phyloP scores from a whole-genome alignment of 2,329 filamentous ascomycete genomes.

The Ceratocystis smalleyi region DNA sequence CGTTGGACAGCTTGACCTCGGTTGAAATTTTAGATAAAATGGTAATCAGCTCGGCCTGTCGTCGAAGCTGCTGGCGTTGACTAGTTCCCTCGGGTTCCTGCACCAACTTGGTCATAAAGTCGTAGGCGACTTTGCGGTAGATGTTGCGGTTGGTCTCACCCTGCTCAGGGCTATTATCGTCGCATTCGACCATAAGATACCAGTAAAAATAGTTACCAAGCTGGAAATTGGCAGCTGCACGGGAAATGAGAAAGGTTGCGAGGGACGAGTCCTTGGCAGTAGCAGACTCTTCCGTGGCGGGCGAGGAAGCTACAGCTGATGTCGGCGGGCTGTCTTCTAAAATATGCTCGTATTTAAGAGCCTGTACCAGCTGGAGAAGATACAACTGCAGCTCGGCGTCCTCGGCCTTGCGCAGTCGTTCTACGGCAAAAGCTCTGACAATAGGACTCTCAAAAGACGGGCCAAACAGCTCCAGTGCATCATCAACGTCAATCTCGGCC shows the following conservation, averaged over 20 bases:
- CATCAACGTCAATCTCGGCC: slow-evolving; percentile 94
- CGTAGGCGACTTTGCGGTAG: slow-evolving; percentile 84
- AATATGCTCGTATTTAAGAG: slow-evolving; percentile 81
- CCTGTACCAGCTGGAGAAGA: slow-evolving; percentile 84
- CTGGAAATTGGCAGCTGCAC: slow-evolving; percentile 75
- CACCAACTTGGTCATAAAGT: slow-evolving; percentile 84
- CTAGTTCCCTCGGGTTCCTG: slow-evolving; percentile 54
- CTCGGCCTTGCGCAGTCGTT: slow-evolving; percentile 77
- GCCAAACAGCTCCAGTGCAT: slow-evolving; percentile 83
- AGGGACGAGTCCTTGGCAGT: slow-evolving; percentile 57
- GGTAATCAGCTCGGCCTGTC: slow-evolving; percentile 79
- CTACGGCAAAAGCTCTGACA: slow-evolving; percentile 85
- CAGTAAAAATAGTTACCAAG: slow-evolving; percentile 93
- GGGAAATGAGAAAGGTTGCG: slow-evolving; percentile 73
- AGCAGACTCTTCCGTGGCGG: slow-evolving; percentile 36
- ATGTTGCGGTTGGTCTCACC: slow-evolving; percentile 62
- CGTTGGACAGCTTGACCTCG: slow-evolving; percentile 68
- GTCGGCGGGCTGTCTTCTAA: slow-evolving; percentile 23
- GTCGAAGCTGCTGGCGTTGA: slow-evolving; percentile 57
- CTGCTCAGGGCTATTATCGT: slow-evolving; percentile 65
- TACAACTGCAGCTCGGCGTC: slow-evolving; percentile 86
- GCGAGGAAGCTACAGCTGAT: slow-evolving; percentile 46
- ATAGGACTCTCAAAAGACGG: slow-evolving; percentile 79
- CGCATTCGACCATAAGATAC: slow-evolving; percentile 97
- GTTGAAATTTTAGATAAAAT: slow-evolving; percentile 77